Percentiles rank a stretch among this genome's conserved stretches.
Conservation (phyloP, 2,329 filamentous ascomycete species). For the Orbilia oligospora region DNA sequence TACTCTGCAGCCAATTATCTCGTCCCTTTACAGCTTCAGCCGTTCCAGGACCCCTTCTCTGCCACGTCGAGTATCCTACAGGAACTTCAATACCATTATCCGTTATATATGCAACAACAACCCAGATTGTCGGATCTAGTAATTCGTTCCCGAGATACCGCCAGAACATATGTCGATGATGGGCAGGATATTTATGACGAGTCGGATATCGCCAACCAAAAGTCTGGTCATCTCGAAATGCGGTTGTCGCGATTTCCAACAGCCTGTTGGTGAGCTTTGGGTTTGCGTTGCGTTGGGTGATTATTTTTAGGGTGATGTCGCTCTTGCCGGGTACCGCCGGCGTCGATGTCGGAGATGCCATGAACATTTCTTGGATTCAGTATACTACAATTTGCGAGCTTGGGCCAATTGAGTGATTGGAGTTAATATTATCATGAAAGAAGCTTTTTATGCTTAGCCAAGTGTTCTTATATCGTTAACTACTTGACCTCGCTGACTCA, state of each 20-base stretch:
- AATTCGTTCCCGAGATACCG: conserved; percentile 39
- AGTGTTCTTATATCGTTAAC: background rate
- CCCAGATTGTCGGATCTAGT: conserved; percentile 41
- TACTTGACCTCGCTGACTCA: background rate
- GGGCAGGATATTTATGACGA: conserved; percentile 29
- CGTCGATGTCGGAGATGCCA: conserved; percentile 1
- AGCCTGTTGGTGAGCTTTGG: conserved; percentile 3
- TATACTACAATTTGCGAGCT: background rate
- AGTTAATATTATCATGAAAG: background rate
- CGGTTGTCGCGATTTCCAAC: conserved; percentile 19
- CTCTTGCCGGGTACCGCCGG: background rate
- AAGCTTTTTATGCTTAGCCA: background rate
- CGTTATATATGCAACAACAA: conserved; percentile 48
- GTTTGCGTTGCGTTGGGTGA: conserved; percentile 43
- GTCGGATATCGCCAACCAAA: conserved; percentile 51
- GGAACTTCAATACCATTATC: conserved; percentile 9
- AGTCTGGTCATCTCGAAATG: conserved; percentile 40
- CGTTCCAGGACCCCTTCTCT: conserved; percentile 25
- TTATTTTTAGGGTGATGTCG: conserved; percentile 24
- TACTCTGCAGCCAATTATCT: conserved; percentile 52
- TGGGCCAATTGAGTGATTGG: background rate
- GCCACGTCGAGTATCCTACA: conserved; percentile 44
- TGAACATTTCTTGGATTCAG: background rate
- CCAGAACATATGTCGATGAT: conserved; percentile 41
- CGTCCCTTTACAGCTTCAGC: conserved; percentile 18